Evolutionary conservation across 768 basidiomycete genomes (phyloP).

Genomic region (Leucogyrophana mollusca): DNA sequence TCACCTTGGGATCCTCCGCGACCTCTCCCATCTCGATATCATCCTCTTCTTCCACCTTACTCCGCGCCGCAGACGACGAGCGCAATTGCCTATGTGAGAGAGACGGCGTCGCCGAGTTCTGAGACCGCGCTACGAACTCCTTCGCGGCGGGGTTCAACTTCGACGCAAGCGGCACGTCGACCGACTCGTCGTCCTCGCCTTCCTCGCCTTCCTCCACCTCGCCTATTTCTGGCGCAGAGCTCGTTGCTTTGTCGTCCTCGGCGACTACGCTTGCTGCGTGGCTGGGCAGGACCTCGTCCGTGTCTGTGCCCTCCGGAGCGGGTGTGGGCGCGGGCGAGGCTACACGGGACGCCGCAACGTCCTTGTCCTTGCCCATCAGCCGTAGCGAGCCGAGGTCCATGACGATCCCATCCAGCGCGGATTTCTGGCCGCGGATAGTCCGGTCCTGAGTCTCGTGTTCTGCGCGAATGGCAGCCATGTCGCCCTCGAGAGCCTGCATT

Average conservation of each 20-base stretch:
- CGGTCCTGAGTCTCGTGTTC: conserved; percentile 76
- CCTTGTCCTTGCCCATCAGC: conserved; percentile 68
- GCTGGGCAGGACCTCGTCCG: conserved; percentile 11
- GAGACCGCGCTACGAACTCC: conserved; percentile 29
- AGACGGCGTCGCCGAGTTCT: conserved; percentile 28
- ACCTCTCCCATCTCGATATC: conserved; percentile 95
- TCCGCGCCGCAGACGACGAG: conserved; percentile 11
- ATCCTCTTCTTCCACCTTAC: conserved; percentile 38
- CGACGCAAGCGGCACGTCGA: conserved; percentile 24
- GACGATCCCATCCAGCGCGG: conserved; percentile 65
- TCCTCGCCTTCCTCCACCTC: conserved; percentile 39
- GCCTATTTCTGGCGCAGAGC: conserved; percentile 43
- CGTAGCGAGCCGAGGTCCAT: conserved; percentile 59
- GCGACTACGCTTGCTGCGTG: conserved; percentile 14
- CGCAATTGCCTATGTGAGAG: conserved; percentile 22
- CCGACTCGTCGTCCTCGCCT: conserved; percentile 34
- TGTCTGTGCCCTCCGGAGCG: conserved; percentile 36
- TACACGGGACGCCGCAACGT: conserved; percentile 38
- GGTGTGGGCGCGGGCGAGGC: conserved; percentile 49
- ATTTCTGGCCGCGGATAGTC: conserved; percentile 65
- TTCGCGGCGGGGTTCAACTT: conserved; percentile 31
- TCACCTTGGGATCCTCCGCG: conserved; percentile 60
- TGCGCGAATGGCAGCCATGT: conserved; percentile 69
- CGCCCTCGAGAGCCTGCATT: conserved; percentile 69
- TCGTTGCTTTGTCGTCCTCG: conserved; percentile 33